Percentiles rank a stretch among this genome's conserved stretches.
Conservation (phyloP, 441 rosid genomes). For the Theobroma grandiflorum region DNA sequence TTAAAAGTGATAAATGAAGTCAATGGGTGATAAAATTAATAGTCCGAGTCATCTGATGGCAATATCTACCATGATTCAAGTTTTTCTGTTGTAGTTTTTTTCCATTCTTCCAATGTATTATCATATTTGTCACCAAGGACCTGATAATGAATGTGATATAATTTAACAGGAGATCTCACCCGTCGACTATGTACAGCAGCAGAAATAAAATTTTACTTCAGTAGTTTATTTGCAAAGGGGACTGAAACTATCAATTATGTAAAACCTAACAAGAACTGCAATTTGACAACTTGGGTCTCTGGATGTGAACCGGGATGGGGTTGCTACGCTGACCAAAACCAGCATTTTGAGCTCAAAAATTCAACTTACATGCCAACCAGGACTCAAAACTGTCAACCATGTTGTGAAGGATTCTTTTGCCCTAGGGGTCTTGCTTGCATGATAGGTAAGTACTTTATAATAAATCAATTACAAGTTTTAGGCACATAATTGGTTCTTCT, state of each 20-base stretch:
- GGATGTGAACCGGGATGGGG: constrained; percentile 85
- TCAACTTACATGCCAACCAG: constrained; percentile 52
- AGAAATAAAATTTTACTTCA: constrained; percentile 65
- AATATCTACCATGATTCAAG: background rate
- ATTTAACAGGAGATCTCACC: constrained; percentile 60
- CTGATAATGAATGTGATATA: constrained; percentile 22
- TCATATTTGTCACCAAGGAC: constrained; percentile 7
- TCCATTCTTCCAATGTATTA: background rate
- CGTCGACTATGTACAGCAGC: constrained; percentile 62
- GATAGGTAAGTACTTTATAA: constrained; percentile 58
- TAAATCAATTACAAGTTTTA: background rate
- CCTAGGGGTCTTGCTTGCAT: constrained; percentile 77
- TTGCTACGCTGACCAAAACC: constrained; percentile 46
- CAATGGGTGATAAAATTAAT: background rate
- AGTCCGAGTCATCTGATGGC: background rate
- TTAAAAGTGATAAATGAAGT: background rate
- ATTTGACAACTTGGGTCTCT: constrained; percentile 57
- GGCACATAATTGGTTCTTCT: background rate
- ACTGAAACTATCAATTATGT: constrained; percentile 39
- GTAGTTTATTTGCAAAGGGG: constrained; percentile 48
- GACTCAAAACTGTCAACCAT: constrained; percentile 61
- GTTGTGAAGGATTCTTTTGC: constrained; percentile 83
- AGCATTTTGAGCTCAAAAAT: constrained; percentile 48
- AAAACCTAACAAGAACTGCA: constrained; percentile 63
- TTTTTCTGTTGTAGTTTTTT: background rate